Base-by-base conservation (phyloP, 83 land plant genomes). In the Diphasiastrum complanatum region DNA sequence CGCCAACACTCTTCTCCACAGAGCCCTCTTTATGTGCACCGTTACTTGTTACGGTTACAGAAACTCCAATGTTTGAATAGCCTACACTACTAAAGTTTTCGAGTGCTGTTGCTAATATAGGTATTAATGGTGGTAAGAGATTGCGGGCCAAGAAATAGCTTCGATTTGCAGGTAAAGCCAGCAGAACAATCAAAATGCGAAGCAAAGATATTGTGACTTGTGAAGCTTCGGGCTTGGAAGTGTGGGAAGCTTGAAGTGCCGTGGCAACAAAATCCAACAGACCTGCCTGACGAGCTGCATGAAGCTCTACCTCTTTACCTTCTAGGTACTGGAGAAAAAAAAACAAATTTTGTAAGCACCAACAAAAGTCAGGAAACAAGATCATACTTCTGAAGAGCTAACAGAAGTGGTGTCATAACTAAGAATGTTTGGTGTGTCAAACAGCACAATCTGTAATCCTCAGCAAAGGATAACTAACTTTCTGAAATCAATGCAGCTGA, bases 161-260 rank as follows among this genome's bases (percentile, higher is more conserved):
- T 27, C 86, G 69, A 60, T 89, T 93, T 30, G 81, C 78, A 40
- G 91, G 76, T 22, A 76, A 38, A 5, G 84, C 68, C 8, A 89
- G 70, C 29, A 88, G 52, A 12, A 82, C 83, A 50, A 65, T 68
- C 60, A 93, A 47, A 23, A 89, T 66, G 31, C 79, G 70, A 29
- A 93, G 54, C 33, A 93, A 73, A 51, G 81, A 74, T 45, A 85
- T 59, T 12, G 83, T 93, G 35, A 82, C 79, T 50, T 81, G 84
- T 31, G 83, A 85, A 59, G 89, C 84, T 76, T 93, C 91, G 46
- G 91, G 87, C 64, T 79, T 92, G 38, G 98, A 88, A n/a, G 84
- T 83, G 57, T 93, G 86, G 22, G 89, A 85, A 14, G 91, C 89
- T 58, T 86, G 86, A 45, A 89, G 53, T 57, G 96, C 91, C 66